A percentile compares a stretch with the other conserved stretches of the same genome.
Evolutionary conservation across 371 early-diverging fungal species (phyloP).

Genomic region (Basidiobolus meristosporus): DNA sequence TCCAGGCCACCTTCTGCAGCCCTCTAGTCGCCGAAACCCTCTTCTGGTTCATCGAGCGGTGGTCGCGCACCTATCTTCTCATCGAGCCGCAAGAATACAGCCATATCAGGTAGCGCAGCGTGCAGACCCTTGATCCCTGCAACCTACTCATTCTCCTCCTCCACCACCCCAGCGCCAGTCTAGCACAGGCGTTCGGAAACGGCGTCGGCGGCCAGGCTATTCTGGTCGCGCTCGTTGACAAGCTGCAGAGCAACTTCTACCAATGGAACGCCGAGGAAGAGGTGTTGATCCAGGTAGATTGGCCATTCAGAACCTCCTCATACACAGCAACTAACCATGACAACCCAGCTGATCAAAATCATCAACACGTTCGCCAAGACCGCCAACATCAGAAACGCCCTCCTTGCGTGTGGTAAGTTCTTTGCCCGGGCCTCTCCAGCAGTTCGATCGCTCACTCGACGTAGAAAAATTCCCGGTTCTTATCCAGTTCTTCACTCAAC

Average conservation of each 20-base stretch:
- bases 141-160: neutral
- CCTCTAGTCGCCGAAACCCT: slow-evolving; percentile 51
- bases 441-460: neutral
- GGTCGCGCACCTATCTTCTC: slow-evolving; percentile 50
- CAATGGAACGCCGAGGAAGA: slow-evolving; percentile 58
- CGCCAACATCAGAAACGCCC: neutral
- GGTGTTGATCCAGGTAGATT: slow-evolving; percentile 29
- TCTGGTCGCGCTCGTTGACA: slow-evolving; percentile 35
- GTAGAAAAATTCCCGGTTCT: slow-evolving; percentile 32
- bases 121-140: neutral
- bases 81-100: slow-evolving; percentile 34
- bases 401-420: neutral
- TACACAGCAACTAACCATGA: neutral
- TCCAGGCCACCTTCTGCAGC: slow-evolving; percentile 35
- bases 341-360: neutral
- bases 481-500: slow-evolving; percentile 31
- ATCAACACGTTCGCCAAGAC: neutral
- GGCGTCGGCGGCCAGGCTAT: slow-evolving; percentile 35
- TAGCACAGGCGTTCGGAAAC: slow-evolving; percentile 29
- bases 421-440: neutral
- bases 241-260: slow-evolving; percentile 33
- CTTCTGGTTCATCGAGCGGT: slow-evolving; percentile 56
- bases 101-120: slow-evolving; percentile 19
- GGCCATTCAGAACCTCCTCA: neutral
- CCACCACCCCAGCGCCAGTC: slow-evolving; percentile 14